Conservation (phyloP, 768 basidiomycete genomes). For the Neoboletus brunneissimus region DNA sequence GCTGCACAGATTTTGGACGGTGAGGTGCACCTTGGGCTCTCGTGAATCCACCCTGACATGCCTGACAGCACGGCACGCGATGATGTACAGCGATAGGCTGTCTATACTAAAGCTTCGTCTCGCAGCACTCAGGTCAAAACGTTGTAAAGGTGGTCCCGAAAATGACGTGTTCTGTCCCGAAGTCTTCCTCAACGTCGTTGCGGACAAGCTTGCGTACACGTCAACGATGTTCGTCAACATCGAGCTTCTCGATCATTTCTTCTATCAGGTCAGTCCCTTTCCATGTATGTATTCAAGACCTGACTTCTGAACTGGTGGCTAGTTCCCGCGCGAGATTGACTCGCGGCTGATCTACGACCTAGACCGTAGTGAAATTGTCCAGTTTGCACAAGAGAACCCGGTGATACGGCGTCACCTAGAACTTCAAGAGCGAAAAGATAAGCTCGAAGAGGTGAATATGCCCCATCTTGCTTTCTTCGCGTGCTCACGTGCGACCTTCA, state of each 20-base stretch:
- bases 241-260: constrained; percentile 96
- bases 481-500: constrained; percentile 28
- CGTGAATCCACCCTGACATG: constrained; percentile 5
- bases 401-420: constrained; percentile 83
- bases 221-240: constrained; percentile 99
- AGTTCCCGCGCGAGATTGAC: constrained; percentile 99
- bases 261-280: constrained; percentile 76
- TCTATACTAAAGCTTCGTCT: constrained; percentile 83
- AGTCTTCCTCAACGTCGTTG: constrained; percentile 93
- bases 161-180: constrained; percentile 93
- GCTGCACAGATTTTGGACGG: constrained; percentile 92
- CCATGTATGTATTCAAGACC: background rate
- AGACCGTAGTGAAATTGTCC: constrained; percentile 83
- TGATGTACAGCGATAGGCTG: constrained; percentile 81
- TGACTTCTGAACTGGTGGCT: background rate
- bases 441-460: constrained; percentile 80
- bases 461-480: background rate
- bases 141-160: constrained; percentile 85
- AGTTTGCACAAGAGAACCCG: constrained; percentile 96
- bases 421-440: constrained; percentile 94
- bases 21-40: constrained; percentile 35
- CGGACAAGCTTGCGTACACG: constrained; percentile 94
- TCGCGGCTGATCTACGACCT: constrained; percentile 89
- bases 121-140: constrained; percentile 81
- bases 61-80: constrained; percentile 80